Conservation (phyloP, 2,329 filamentous ascomycete genomes). For the Cryphonectria carpinicola region DNA sequence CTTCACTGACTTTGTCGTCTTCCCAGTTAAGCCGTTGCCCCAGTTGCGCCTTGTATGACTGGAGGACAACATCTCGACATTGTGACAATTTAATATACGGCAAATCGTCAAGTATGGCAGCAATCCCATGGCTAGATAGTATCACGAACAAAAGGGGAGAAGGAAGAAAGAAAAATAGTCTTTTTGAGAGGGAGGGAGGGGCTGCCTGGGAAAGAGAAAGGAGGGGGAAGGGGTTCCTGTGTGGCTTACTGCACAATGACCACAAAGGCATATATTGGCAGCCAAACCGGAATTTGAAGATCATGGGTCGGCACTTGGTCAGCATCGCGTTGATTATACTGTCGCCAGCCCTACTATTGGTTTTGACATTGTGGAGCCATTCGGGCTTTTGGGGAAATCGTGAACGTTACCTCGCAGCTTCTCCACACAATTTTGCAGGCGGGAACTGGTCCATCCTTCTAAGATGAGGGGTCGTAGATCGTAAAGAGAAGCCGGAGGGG, state of each 20-base stretch:
- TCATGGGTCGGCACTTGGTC: not conserved
- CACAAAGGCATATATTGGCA: not conserved
- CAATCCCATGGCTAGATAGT: not conserved
- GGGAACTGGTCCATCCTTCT: no score
- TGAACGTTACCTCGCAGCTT: not conserved
- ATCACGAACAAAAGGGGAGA: no score
- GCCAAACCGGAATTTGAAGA: not conserved
- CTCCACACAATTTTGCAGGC: not conserved
- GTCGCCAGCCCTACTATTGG: no score
- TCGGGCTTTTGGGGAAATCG: not conserved
- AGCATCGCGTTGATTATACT: not conserved
- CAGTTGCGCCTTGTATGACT: no score
- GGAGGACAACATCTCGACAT: not conserved
- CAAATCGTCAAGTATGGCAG: no score
- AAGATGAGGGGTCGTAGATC: not conserved
- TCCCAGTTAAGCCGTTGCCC: no score
- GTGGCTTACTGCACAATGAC: no score
- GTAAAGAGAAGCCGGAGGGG: not conserved
- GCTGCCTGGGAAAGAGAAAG: no score
- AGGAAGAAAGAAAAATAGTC: no score
- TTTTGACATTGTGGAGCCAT: not conserved
- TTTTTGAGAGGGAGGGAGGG: no score
- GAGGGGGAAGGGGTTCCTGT: no score
- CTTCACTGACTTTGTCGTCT: no score
- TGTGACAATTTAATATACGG: not conserved